Evolutionary conservation across 345 rosid genomes (phyloP), one percentile per base, ranked within the genome.

Genomic region (Combretum micranthum): DNA sequence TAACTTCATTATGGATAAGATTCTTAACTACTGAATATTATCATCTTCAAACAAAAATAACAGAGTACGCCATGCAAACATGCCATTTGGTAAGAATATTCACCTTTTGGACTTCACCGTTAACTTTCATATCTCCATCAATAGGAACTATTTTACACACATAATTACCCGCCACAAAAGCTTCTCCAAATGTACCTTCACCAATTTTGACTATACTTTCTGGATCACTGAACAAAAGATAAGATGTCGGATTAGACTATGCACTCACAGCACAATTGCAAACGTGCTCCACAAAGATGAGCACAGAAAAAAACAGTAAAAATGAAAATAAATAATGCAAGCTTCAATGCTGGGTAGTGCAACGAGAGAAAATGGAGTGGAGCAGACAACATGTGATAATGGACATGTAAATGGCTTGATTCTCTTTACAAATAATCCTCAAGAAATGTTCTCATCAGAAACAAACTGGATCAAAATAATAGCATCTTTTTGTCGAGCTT

Each of bases 151-250:
- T 76, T 80, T 93, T 93, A 72, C 99, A 93, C 39, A 93, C 99
- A 53, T 73, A 76, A 59, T 70, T 64, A 20, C 99, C 99, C 50
- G 84, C 88, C 56, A 66, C 72, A 61, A 87, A 89, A 67, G 94
- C 99, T 75, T 93, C 99, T 65, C 99, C 99, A 66, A 68, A 93
- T 47, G 97, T 93, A 57, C 99, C 99, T 80, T 93, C 99, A 51
- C 99, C 99, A 65, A 93, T 69, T 81, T 93, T 93, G 63, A 60
- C 62, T 64, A 93, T 82, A 71, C 64, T 67, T 67, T 80, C 64
- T 20, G 90, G 90, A 53, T 75, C 79, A 81, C 97, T 93, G 83
- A 39, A 42, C 25, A 47, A 64, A 69, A 49, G 61, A 65, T 60
- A 54, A 59, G 55, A 21, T 46, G 59, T 16, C 18, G 72, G 53